phyloP scores from a whole-genome alignment of 352 stramenopile species.

The Phytopythium chamaehyphon region DNA sequence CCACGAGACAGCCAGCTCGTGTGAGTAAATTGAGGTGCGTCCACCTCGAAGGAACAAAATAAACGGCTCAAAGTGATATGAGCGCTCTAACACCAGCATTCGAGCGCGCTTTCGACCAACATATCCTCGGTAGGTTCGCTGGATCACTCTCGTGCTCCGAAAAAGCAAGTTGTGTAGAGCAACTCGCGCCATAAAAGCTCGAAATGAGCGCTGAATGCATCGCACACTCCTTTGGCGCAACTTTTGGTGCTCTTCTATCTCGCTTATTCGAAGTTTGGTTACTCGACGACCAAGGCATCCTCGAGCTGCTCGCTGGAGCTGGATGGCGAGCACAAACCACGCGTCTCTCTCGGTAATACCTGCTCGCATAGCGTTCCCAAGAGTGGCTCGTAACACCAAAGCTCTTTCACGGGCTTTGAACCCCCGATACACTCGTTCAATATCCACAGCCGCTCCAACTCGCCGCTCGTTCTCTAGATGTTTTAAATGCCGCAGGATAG shows the following conservation, averaged over 20 bases:
- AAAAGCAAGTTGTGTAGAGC: slow-evolving; percentile 31
- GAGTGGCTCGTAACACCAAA: slow-evolving; percentile 9
- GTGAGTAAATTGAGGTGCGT: slow-evolving; percentile 49
- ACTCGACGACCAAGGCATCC: slow-evolving; percentile 39
- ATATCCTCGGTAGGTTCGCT: slow-evolving; percentile 52
- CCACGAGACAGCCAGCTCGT: slow-evolving; percentile 45
- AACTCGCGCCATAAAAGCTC: slow-evolving; percentile 48
- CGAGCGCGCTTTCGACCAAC: slow-evolving; percentile 29
- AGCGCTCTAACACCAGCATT: slow-evolving; percentile 27
- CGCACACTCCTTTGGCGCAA: slow-evolving; percentile 22
- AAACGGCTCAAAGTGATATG: slow-evolving; percentile 34
- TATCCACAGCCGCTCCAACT: slow-evolving; percentile 15
- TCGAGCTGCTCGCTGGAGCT: slow-evolving; percentile 31
- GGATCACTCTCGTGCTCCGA: slow-evolving; percentile 35
- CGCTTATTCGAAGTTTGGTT: slow-evolving; percentile 10
- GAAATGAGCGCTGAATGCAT: slow-evolving; percentile 47
- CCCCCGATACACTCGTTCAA: slow-evolving; percentile 46
- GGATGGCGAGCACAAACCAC: slow-evolving; percentile 19
- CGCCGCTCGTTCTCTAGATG: slow-evolving; percentile 14
- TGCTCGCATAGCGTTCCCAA: slow-evolving; percentile 13
- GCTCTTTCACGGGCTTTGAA: slow-evolving; percentile 15
- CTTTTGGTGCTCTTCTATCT: slow-evolving; percentile 15
- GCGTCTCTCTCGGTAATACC: slow-evolving; percentile 8
- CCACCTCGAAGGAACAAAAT: slow-evolving; percentile 40
- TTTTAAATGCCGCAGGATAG: slow-evolving; percentile 11